These are phyloP conservation scores for Fraxinus angustifolia DNA, from an alignment of 305 asterid species.

Conservation along the genomic window DNA sequence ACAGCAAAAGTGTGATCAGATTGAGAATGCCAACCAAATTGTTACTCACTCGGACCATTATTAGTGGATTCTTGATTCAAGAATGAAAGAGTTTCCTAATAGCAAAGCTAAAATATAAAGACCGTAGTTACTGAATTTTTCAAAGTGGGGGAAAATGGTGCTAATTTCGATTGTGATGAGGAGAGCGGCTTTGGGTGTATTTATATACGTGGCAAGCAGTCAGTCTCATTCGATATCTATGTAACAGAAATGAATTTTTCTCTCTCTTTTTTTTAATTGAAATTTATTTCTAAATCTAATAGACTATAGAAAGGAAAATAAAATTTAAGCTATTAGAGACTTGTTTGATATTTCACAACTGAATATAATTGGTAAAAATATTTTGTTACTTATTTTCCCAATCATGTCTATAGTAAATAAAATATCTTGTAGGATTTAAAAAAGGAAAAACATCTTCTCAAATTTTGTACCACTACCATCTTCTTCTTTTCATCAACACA, in stretches of 20 bases:
- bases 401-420: background rate
- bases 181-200: background rate
- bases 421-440: background rate
- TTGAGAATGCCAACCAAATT: conserved; percentile 40
- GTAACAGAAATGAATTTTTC: background rate
- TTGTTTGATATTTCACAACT: no score
- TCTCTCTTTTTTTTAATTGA: background rate
- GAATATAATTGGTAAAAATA: no score
- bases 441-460: background rate
- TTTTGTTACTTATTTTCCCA: background rate
- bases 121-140: no score
- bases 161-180: background rate
- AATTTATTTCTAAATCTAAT: background rate
- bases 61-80: background rate
- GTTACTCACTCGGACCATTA: conserved; percentile 26
- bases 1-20: conserved; percentile 37
- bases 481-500: no score
- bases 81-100: background rate
- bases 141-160: background rate
- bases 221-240: no score
- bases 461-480: no score
- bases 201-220: background rate
- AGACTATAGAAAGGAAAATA: background rate
- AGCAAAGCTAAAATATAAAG: background rate
- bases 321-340: background rate